phyloP scores from a whole-genome alignment of 768 basidiomycete genomes.

The Termitomyces eurrhizus region DNA sequence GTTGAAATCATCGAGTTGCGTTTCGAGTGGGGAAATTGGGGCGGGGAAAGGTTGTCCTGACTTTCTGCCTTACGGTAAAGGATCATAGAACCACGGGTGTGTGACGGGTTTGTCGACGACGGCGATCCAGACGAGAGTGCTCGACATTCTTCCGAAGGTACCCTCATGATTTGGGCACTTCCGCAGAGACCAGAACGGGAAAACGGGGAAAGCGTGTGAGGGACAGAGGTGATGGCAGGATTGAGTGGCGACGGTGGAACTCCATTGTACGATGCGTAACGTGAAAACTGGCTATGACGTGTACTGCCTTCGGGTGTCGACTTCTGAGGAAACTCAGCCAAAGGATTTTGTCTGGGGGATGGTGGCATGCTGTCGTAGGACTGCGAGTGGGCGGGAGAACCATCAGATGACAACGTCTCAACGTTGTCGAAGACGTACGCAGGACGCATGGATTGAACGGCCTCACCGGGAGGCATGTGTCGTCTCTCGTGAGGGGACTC shows the following conservation, averaged over 20 bases:
- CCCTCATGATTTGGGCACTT: constrained; percentile 14
- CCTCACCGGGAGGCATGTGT: constrained; percentile 13
- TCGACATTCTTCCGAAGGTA: constrained; percentile 20
- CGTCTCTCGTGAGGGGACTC: constrained; percentile 15
- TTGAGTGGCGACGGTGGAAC: constrained; percentile 16
- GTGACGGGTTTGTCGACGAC: background rate
- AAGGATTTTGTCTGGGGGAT: background rate
- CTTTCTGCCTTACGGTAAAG: constrained; percentile 30
- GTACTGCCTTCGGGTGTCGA: background rate
- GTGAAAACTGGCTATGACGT: constrained; percentile 7
- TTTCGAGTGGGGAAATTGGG: constrained; percentile 19
- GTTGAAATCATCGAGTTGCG: constrained; percentile 30
- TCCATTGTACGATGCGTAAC: constrained; percentile 10
- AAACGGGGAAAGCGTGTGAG: constrained; percentile 16
- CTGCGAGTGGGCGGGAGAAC: background rate
- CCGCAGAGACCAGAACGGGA: constrained; percentile 16
- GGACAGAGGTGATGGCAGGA: constrained; percentile 8
- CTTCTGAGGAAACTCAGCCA: background rate
- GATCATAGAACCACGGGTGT: constrained; percentile 29
- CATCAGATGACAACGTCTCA: background rate
- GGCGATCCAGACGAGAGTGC: constrained; percentile 11
- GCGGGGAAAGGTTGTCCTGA: constrained; percentile 31
- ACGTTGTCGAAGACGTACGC: constrained; percentile 1
- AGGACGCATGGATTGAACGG: constrained; percentile 10
- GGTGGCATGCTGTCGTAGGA: background rate